Percentiles rank a stretch among this genome's conserved stretches.
Conservation (phyloP, 176 grass and related monocot species). For the Ananas comosus region DNA sequence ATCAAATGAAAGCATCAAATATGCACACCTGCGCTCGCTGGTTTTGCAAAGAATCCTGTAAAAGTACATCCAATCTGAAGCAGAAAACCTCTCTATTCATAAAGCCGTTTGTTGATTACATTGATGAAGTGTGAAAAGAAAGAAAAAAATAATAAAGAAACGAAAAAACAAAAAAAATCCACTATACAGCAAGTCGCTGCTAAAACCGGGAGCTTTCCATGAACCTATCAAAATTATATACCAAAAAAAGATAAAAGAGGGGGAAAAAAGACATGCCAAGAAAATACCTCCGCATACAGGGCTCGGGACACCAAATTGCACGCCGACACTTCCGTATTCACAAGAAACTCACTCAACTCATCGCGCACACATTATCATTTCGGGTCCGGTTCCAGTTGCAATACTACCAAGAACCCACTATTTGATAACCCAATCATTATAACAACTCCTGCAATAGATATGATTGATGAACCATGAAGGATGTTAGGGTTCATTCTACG, state of each 20-base stretch:
- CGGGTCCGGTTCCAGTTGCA: not conserved
- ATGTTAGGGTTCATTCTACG: not conserved
- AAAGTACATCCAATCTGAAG: too few species aligned
- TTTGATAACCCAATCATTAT: not conserved
- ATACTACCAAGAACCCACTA: not conserved
- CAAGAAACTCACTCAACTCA: slow-evolving; percentile 7
- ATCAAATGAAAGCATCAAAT: too few species aligned
- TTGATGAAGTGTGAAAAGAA: too few species aligned
- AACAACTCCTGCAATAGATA: not conserved
- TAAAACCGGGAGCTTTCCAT: slow-evolving; percentile 4
- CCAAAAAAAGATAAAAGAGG: slow-evolving; percentile 3
- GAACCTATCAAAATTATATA: slow-evolving; percentile 16
- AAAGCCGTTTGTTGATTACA: too few species aligned
- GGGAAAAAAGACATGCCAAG: not conserved
- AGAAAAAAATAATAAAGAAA: not conserved
- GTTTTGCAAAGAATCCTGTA: too few species aligned
- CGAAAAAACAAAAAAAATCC: slow-evolving; percentile 13
- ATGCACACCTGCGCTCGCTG: too few species aligned
- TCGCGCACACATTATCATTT: not conserved
- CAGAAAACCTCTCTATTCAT: too few species aligned
- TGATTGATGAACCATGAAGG: not conserved
- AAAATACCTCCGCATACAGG: slow-evolving; percentile 8
- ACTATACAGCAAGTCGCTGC: slow-evolving; percentile 4
- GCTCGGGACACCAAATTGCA: slow-evolving; percentile 4
- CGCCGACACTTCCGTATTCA: slow-evolving; percentile 31